A percentile compares a stretch with the other conserved stretches of the same genome.
Conservation (phyloP, 192 early-diverging fungal species). For the Entrophospora sp. region DNA sequence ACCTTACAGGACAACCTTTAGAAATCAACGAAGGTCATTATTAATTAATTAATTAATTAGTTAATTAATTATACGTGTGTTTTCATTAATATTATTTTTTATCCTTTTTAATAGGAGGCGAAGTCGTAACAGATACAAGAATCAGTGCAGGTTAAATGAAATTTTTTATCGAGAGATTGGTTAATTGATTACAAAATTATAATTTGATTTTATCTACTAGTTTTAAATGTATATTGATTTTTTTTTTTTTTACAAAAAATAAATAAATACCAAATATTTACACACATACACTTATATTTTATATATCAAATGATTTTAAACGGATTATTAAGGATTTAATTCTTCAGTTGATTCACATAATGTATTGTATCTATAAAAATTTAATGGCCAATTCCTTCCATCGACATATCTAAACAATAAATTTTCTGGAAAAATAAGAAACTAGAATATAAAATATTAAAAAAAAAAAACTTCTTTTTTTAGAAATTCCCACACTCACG, state of each 20-base stretch:
- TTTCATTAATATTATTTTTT: neutral
- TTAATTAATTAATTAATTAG: neutral
- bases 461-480: neutral
- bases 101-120: neutral
- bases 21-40: neutral
- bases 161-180: too few relatives aligned
- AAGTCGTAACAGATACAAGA: neutral
- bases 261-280: too few relatives aligned
- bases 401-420: neutral
- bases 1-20: neutral
- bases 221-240: too few relatives aligned
- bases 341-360: slow-evolving; percentile 17
- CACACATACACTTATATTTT: too few relatives aligned
- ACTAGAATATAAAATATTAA: neutral
- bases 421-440: neutral
- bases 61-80: neutral
- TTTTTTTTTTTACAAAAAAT: too few relatives aligned
- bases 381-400: slow-evolving; percentile 17
- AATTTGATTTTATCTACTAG: too few relatives aligned
- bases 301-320: too few relatives aligned
- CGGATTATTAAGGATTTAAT: too few relatives aligned
- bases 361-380: slow-evolving; percentile 15
- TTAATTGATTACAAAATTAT: too few relatives aligned
- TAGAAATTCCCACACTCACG: slow-evolving; percentile 16
- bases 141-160: neutral